Evolutionary conservation across 1,284 basidiomycete species (phyloP), one percentile per base, ranked within the genome.

Genomic region (Fomitopsis schrenkii): DNA sequence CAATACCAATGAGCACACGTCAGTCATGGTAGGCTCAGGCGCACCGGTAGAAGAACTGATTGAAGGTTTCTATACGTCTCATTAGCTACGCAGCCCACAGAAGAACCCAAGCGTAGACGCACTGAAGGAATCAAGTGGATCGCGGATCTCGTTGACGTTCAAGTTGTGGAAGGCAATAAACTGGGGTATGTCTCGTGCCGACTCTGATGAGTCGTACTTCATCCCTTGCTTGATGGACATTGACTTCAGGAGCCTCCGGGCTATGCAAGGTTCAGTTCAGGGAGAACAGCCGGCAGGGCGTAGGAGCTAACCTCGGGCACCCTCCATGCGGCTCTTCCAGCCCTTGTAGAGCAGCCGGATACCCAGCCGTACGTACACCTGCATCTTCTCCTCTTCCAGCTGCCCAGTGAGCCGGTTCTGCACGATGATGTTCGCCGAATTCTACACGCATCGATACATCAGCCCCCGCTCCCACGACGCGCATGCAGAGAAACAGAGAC

Each of bases 361-460:
- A 10, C 96, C 96, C 19, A 98, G 76, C 42, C 96, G 80, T 0
- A 99, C 95, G 71, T 98, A 98, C 3, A 95, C 93, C 72, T 95
- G 91, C 91, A 97, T 97, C 80, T 98, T 98, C 77, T 99, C 97
- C 76, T 99, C 97, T 70, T 97, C 90, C 62, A 98, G 74, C 73
- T 95, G 92, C 0, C 97, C 97, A 1, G 94, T 96, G 69, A 86
- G 74, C 14, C 95, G 82, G 72, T 97, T 94, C 77, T 97, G 95
- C 0, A 97, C 94, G 63, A 98, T 93, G 65, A 98, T 98, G 72
- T 98, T 98, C 56, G 95, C 97, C 57, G 91, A 94, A 69, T 96
- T 93, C 91, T 93, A 66, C 12, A 12, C 12, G 9, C 22, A 22
- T n/a, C 22, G 22, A 38, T 38, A 7, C 17, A 59, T 56, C 35